Percentiles rank a stretch among this genome's conserved stretches.
phyloP scores from a whole-genome alignment of 2,329 filamentous ascomycete species.

The Venturia aucupariae region DNA sequence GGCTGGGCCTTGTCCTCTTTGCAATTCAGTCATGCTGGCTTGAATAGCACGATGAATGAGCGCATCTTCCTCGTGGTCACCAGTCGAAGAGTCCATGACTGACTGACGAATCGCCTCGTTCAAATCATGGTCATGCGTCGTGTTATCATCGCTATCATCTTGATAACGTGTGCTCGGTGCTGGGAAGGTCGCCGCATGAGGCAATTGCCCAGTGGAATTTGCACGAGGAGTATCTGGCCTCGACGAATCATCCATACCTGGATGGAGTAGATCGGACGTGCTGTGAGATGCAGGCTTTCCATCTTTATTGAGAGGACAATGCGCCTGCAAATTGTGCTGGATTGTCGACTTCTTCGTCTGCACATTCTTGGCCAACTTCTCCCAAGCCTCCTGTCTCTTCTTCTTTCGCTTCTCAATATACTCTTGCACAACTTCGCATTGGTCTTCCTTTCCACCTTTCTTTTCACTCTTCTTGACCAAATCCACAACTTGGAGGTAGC shows the following conservation, averaged over 20 bases:
- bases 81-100: constrained; percentile 24
- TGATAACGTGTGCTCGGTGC: background rate
- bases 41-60: constrained; percentile 65
- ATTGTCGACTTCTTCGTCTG: background rate
- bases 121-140: constrained; percentile 41
- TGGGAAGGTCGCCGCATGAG: background rate
- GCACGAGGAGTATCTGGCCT: background rate
- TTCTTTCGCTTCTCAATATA: constrained; percentile 30
- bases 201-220: background rate
- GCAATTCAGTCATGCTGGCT: constrained; percentile 56
- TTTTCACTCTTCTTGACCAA: constrained; percentile 44
- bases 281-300: constrained; percentile 1
- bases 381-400: constrained; percentile 25
- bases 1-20: constrained; percentile 22
- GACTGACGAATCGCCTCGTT: constrained; percentile 64
- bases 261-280: background rate
- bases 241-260: background rate
- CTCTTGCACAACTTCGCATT: constrained; percentile 42
- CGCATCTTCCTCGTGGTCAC: constrained; percentile 60
- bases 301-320: background rate
- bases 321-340: background rate
- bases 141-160: background rate
- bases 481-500: constrained; percentile 39
- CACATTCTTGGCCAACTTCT: constrained; percentile 15
- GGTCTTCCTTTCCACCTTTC: constrained; percentile 34